Conservation (phyloP, 805 yeast species). For the Teunomyces pallodes region DNA sequence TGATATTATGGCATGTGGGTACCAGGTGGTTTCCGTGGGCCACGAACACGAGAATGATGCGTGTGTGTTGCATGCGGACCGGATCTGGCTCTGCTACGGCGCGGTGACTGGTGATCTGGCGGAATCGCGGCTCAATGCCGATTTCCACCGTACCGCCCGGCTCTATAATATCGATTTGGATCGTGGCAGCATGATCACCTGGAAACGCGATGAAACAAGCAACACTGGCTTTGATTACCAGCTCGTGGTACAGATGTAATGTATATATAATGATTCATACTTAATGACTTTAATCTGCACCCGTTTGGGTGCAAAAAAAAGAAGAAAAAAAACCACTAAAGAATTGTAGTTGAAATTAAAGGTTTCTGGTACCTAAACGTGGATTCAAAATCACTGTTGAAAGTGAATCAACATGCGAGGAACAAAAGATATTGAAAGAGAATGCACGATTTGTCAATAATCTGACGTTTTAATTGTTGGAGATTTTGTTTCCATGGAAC, state of each 20-base stretch:
- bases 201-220: slow-evolving; percentile 33
- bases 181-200: slow-evolving; percentile 26
- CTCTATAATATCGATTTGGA: slow-evolving; percentile 33
- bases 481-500: too few relatives aligned
- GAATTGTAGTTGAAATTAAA: too few relatives aligned
- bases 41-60: slow-evolving; percentile 47
- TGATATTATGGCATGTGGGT: slow-evolving; percentile 35
- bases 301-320: too few relatives aligned
- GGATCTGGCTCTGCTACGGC: slow-evolving; percentile 39
- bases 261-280: not conserved
- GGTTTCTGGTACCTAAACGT: too few relatives aligned
- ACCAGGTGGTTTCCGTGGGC: slow-evolving; percentile 38
- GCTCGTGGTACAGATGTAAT: not conserved
- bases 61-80: slow-evolving; percentile 24
- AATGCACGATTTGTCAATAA: too few relatives aligned
- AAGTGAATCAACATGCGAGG: too few relatives aligned
- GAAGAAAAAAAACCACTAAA: too few relatives aligned
- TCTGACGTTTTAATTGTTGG: too few relatives aligned
- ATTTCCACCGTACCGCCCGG: slow-evolving; percentile 32
- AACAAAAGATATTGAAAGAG: too few relatives aligned
- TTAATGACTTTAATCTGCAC: too few relatives aligned
- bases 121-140: slow-evolving; percentile 20
- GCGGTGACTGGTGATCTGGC: slow-evolving; percentile 40
- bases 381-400: too few relatives aligned
- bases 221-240: slow-evolving; percentile 30